Base-by-base conservation (phyloP, 805 yeast genomes). In the Ogataea neopini region DNA sequence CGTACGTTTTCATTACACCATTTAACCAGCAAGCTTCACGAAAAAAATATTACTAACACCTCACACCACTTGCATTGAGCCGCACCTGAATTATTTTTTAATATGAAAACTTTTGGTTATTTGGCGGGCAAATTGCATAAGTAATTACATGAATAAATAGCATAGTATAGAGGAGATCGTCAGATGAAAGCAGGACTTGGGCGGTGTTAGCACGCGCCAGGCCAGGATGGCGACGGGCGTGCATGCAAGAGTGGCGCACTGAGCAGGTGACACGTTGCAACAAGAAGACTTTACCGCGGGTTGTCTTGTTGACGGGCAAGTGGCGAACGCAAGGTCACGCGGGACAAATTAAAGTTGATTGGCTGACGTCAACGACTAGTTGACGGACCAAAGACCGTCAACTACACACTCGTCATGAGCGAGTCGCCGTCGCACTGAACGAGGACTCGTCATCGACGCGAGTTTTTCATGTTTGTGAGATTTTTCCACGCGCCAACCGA, bases 141-240 rank as follows among this genome's bases (percentile, higher is more conserved):
- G 42, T 39, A 39, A 39, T 39, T 39, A 39, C 42, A 39, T 39
- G 34, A 39, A 38, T n/a, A 28, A 25, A 17, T 25, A 26, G 14
- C n/a, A 17, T 32, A 10, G 13, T 25, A 8, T 14, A 14, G 13
- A 9, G 11, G 25, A 25, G 42, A 39, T 39, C 42, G 42, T 39
- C 42, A 39, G 41, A 25, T 15, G 17, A 18, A 34, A 34, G n/a
- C 23, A 14, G 37, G 37, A 18, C 18, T 14, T 7, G 37, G 22
- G 37, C 37, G 5, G 37, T 34, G 25, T 15, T n/a, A 9, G n/a
- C 28, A 15, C 17, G 30, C 14, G 34, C 17, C 14, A 15, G 17
- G 4, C 10, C 30, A 11, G 10, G 30, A 28, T 28, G 25, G 25
- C 25, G 7, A 22, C 8, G 25, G 25, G 25, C 25, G 25, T 22